Base-by-base conservation (phyloP, 164 flowering plant genomes). In the grape (Vitis vinifera) region DNA sequence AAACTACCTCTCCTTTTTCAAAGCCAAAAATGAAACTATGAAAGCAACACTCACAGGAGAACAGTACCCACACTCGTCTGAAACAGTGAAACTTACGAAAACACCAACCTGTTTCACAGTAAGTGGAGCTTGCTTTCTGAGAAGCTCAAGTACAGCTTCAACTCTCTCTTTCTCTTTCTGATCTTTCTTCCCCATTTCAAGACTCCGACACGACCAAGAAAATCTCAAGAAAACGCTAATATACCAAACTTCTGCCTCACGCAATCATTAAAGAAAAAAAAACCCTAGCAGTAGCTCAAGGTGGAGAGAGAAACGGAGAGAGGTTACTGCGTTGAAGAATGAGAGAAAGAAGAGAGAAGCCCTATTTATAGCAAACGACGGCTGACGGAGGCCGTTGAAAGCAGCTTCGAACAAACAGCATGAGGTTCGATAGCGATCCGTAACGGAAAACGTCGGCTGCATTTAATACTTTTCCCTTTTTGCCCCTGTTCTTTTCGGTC, bases 41-140 rank as follows among this genome's bases (percentile, higher is more conserved):
- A 61, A 49, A 68, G 19, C 49, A 10, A 49, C 12, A 50, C 47
- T 27, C 37, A 51, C 16, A 52, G 29, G 17, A 51, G 12, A 12
- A 23, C 27, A 12, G 56, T 51, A 55, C 13, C 29, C 5, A 52
- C 57, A 17, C 72, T 31, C 53, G 37, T 55, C 27, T 29, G 55
- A 57, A 51, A 27, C 49, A 8, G 51, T 58, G 17, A 17, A 11
- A 4, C 30, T 9, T 2, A 57, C 17, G 14, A 65, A 65, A 47
- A 50, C 52, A 56, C 66, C 10, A 17, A 91, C 98, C 89, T 93
- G 99, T 74, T 91, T 90, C 5, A 88, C 83, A 31, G 94, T 70
- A 49, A 95, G 89, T 0, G 94, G 93, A 52, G 90, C 67, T 80
- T 92, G 97, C 72, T 90, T 93, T 27, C 85, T 77, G 17, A 95